A percentile compares a stretch with the other conserved stretches of the same genome.
Conservation (phyloP, 129 eudicot species). For the Kitagawia praeruptora region DNA sequence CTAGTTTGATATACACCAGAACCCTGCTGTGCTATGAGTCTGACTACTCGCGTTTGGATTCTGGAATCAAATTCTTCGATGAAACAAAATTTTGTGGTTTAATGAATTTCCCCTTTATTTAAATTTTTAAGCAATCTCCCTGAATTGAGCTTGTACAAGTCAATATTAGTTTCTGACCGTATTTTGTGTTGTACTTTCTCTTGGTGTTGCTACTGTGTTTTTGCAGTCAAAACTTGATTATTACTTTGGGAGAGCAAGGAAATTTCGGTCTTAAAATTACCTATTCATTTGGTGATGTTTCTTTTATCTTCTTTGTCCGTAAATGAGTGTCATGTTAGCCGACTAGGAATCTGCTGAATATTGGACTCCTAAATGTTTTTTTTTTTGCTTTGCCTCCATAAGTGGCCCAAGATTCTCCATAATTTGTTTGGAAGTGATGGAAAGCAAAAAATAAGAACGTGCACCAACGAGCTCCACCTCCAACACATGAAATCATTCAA, state of each 20-base stretch:
- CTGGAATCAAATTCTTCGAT: background rate
- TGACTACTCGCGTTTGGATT: background rate
- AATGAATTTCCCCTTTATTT: background rate
- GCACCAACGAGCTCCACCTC: background rate
- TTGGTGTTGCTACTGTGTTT: background rate
- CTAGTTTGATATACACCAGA: background rate
- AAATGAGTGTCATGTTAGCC: background rate
- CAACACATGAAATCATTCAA: background rate
- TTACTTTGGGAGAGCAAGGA: background rate
- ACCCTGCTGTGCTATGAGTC: background rate
- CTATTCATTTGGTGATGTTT: background rate
- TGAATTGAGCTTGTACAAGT: background rate
- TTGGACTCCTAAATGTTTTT: background rate
- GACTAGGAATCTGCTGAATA: background rate
- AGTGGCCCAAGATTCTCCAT: background rate
- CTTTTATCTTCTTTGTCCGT: background rate
- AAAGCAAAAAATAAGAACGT: background rate
- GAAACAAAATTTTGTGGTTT: constrained; percentile 4
- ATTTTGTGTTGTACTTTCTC: background rate
- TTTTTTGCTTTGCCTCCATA: background rate
- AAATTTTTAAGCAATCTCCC: background rate
- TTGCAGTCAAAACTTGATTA: background rate
- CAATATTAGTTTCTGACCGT: background rate
- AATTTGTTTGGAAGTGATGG: background rate
- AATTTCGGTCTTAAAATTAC: background rate